Conservation (phyloP, 2,329 filamentous ascomycete species). For the Cordyceps sp. region DNA sequence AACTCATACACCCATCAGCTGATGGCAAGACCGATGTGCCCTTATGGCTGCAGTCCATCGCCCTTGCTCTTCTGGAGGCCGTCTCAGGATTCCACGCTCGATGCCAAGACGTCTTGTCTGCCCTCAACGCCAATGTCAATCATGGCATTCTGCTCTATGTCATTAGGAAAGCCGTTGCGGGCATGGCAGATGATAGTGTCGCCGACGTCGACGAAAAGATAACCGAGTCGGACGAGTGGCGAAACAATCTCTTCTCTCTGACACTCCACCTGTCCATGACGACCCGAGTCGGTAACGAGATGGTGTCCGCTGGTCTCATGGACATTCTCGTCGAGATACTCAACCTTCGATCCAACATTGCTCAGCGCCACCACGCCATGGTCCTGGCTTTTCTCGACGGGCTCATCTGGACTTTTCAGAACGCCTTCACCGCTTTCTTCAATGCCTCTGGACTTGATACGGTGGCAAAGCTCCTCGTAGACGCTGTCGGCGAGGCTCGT, state of each 20-base stretch:
- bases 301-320: conserved; percentile 79
- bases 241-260: conserved; percentile 76
- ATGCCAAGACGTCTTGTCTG: conserved; percentile 66
- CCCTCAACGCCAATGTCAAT: conserved; percentile 90
- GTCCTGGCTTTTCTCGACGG: conserved; percentile 79
- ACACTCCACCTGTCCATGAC: conserved; percentile 65
- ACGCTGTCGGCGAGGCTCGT: conserved; percentile 57
- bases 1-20: conserved; percentile 71
- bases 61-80: conserved; percentile 70
- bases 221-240: conserved; percentile 71
- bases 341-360: conserved; percentile 63
- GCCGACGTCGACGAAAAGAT: conserved; percentile 40
- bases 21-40: conserved; percentile 54
- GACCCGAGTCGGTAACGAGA: conserved; percentile 59
- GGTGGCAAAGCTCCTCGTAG: conserved; percentile 74
- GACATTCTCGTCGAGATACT: conserved; percentile 82
- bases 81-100: conserved; percentile 64
- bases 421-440: conserved; percentile 71
- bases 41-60: conserved; percentile 63
- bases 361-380: conserved; percentile 68
- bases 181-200: conserved; percentile 45
- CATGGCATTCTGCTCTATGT: conserved; percentile 91
- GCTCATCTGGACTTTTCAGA: conserved; percentile 70
- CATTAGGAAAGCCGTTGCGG: conserved; percentile 74
- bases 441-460: conserved; percentile 70